phyloP scores from a whole-genome alignment of 164 flowering plant species.

The Kalanchoe fedtschenkoi region DNA sequence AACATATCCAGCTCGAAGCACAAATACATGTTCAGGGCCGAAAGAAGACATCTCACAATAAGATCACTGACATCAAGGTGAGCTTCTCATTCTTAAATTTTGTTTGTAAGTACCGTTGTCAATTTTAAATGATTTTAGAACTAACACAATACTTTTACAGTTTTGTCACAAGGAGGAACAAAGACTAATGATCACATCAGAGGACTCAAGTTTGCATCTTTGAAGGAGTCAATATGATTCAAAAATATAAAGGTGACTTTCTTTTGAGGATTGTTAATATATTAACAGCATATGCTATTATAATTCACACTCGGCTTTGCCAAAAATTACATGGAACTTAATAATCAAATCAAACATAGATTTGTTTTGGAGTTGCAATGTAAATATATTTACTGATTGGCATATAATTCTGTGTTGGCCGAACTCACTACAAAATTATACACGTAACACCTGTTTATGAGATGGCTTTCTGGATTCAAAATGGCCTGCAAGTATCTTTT shows the following conservation, averaged over 20 bases:
- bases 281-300: no score
- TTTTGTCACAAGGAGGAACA: conserved; percentile 37
- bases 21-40: conserved; percentile 31
- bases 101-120: no score
- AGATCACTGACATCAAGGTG: conserved; percentile 79
- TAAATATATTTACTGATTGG: no score
- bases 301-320: no score
- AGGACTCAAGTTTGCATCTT: conserved; percentile 65
- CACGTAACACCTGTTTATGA: no score
- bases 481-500: no score
- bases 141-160: conserved; percentile 25
- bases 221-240: conserved; percentile 45
- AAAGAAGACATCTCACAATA: conserved; percentile 47
- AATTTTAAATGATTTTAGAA: conserved; percentile 4
- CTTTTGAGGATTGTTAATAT: neutral
- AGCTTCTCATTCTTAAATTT: neutral
- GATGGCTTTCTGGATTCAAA: no score
- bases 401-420: neutral
- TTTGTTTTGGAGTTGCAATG: no score
- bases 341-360: no score
- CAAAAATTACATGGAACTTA: no score
- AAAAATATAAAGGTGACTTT: conserved; percentile 51
- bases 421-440: no score
- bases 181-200: conserved; percentile 64
- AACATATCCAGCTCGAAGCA: conserved; percentile 10